These are phyloP conservation scores for Coemansia sp. DNA, from an alignment of 192 early-diverging fungal genomes.

Conservation along the genomic window DNA sequence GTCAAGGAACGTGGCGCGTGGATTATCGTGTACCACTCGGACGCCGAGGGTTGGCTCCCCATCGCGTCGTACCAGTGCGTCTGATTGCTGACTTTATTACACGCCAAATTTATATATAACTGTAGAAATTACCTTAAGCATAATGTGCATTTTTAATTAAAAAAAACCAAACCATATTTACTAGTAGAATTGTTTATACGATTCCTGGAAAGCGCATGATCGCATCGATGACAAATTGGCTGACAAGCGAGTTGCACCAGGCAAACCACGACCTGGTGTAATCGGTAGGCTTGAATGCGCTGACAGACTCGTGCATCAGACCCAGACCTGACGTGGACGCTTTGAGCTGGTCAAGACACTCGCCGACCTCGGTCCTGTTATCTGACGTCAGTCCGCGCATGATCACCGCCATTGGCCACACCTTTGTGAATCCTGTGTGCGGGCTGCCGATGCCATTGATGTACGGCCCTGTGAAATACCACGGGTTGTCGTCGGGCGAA, in stretches of 20 bases:
- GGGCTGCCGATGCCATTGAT: constrained; percentile 64
- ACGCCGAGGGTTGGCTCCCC: constrained; percentile 54
- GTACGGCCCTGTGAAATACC: constrained; percentile 59
- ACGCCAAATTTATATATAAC: neutral
- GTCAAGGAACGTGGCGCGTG: constrained; percentile 59
- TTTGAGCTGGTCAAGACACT: constrained; percentile 60
- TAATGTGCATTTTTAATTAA: too few relatives aligned
- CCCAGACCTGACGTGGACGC: constrained; percentile 56
- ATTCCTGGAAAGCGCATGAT: constrained; percentile 40
- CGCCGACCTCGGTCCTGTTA: constrained; percentile 50
- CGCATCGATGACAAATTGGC: constrained; percentile 44
- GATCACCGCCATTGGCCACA: constrained; percentile 70
- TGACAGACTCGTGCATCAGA: constrained; percentile 68
- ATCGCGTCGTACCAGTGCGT: constrained; percentile 51
- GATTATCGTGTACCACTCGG: constrained; percentile 55
- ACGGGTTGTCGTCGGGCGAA: constrained; percentile 61
- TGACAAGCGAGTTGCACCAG: constrained; percentile 43
- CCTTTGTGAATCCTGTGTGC: constrained; percentile 58
- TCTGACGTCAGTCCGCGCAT: constrained; percentile 58
- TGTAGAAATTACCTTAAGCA: too few relatives aligned
- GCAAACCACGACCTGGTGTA: constrained; percentile 51
- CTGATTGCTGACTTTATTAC: constrained; percentile 4
- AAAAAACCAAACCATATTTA: too few relatives aligned
- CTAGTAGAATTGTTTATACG: constrained; percentile 5
- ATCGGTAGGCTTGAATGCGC: constrained; percentile 37